Evolutionary conservation across 768 basidiomycete species (phyloP), one percentile per base, ranked within the genome.

Genomic region (Phylloporus arenicola): DNA sequence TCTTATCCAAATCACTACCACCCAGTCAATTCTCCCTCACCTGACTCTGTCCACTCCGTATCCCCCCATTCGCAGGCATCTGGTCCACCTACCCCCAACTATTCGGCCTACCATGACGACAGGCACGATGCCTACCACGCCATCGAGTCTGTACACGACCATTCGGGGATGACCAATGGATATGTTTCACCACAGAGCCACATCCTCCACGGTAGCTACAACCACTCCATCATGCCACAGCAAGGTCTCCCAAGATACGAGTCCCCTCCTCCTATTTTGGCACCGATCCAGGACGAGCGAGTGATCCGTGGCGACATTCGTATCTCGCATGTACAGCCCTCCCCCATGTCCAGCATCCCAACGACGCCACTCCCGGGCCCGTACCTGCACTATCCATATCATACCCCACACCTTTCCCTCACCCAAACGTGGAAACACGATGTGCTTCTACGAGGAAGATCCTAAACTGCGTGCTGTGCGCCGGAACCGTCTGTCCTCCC

Each of bases 191-290:
- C 73, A 20, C 64, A 50, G 31, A 56, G 37, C 50, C 68, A 63
- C 47, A 43, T 67, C 27, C 43, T 67, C 1, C 67, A 67, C 11
- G 57, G 54, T 9, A 53, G 45, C 45, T 68, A 64, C 47, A 53
- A 39, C 47, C 55, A 60, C 50, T 38, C 62, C 20, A 43, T 59
- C 50, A 24, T 59, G 20, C 45, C 54, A 34, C 64, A 58, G 24
- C 64, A 62, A 14, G 56, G 35, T 43, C 54, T 53, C 45, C 61
- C 56, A 1, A 67, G 79, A 34, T 79, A 77, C 49, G 71, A 73
- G 19, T 79, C 77, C 0, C 80, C 81, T 0, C 80, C 81, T 25
- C 80, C 79, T 0, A 72, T 69, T 7, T 66, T 83, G 27, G 80
- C 81, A 19, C 81, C 81, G 3, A 80, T 82, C 34, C 81, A 82